Evolutionary conservation across 148 eudicot genomes (phyloP).

Genomic region (Chenopodium quinoa): DNA sequence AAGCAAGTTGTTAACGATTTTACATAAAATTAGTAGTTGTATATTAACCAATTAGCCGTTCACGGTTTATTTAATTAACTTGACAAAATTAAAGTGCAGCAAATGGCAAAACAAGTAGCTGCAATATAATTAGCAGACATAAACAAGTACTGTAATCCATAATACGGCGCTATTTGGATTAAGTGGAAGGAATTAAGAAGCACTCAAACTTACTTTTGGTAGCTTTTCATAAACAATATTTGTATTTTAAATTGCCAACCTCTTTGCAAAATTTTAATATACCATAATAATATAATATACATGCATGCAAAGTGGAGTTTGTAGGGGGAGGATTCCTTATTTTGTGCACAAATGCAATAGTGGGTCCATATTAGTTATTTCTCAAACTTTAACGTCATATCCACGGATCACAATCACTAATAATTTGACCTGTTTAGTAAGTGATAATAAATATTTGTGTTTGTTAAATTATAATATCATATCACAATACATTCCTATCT

Average conservation of each 20-base stretch:
- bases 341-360: too few relatives aligned
- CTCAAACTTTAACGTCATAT: too few relatives aligned
- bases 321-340: not conserved
- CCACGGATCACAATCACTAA: too few relatives aligned
- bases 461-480: too few relatives aligned
- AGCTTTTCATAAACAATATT: not conserved
- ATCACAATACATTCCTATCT: too few relatives aligned
- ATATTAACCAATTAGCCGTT: not conserved
- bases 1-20: too few relatives aligned
- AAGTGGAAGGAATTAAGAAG: not conserved
- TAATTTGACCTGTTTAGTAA: too few relatives aligned
- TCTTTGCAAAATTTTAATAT: not conserved
- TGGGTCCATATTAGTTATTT: too few relatives aligned
- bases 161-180: too few relatives aligned
- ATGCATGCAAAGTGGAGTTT: not conserved
- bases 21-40: not conserved
- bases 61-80: too few relatives aligned
- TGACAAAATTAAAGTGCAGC: too few relatives aligned
- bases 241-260: not conserved
- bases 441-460: too few relatives aligned
- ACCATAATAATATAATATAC: not conserved
- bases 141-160: not conserved
- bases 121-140: not conserved
- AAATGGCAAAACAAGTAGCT: not conserved
- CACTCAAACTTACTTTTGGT: not conserved